Conservation (phyloP, 495 filamentous ascomycete species). For the Clohesyomyces aquaticus region DNA sequence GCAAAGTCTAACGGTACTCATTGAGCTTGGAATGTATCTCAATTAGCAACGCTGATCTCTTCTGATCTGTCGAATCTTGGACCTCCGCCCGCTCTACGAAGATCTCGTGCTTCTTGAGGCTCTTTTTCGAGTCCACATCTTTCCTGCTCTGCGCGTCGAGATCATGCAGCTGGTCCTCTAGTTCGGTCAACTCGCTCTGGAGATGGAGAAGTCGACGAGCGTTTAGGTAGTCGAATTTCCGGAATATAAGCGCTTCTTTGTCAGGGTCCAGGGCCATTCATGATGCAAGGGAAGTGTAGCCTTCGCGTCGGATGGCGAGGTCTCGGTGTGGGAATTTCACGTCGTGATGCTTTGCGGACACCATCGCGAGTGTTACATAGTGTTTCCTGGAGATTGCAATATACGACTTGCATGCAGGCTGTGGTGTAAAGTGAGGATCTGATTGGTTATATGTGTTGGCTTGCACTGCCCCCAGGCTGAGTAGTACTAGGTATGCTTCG, state of each 20-base stretch:
- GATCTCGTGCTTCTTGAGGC: neutral
- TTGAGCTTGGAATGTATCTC: neutral
- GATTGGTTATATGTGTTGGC: no score
- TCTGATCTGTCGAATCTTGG: neutral
- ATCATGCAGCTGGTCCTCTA: neutral
- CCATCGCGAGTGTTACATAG: no score
- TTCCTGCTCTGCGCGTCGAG: neutral
- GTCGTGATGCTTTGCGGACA: neutral
- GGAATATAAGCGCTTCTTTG: neutral
- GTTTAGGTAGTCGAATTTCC: conserved; percentile 4
- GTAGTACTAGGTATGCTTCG: no score
- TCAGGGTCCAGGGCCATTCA: conserved; percentile 1
- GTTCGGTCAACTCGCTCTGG: neutral
- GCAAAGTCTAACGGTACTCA: neutral
- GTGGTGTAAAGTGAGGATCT: no score
- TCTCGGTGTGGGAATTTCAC: neutral
- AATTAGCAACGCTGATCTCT: neutral
- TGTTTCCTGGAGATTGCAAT: no score
- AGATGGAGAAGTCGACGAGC: neutral
- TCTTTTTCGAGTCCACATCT: conserved; percentile 1
- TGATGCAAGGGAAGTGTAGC: neutral
- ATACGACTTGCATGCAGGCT: no score
- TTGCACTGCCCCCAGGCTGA: no score
- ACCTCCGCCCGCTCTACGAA: neutral
- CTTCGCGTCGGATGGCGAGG: neutral